Percentiles rank a stretch among this genome's conserved stretches.
Conservation (phyloP, 768 basidiomycete species). For the Termitomyces sp. region DNA sequence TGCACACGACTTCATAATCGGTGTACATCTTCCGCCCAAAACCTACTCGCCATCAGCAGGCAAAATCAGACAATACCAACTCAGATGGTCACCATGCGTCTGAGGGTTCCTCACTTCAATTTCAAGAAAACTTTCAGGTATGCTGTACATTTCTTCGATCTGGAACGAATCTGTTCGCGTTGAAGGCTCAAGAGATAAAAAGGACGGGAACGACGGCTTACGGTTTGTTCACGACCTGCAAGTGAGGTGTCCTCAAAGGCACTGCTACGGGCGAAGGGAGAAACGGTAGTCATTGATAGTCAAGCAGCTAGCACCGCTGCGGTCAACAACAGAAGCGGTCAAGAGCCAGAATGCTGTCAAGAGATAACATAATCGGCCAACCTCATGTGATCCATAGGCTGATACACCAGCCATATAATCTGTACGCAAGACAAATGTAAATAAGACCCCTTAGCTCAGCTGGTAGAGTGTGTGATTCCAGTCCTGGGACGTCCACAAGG, state of each 20-base stretch:
- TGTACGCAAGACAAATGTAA: too few relatives aligned
- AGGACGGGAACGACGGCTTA: constrained; percentile 23
- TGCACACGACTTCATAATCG: constrained; percentile 98
- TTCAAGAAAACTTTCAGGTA: constrained; percentile 95
- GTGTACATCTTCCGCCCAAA: constrained; percentile 99
- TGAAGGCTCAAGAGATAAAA: constrained; percentile 16
- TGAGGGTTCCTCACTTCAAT: constrained; percentile 97
- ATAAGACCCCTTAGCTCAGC: constrained; percentile 29
- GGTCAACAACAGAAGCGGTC: background rate
- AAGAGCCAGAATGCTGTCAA: background rate
- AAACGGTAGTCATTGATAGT: constrained; percentile 32
- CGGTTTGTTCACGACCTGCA: constrained; percentile 52
- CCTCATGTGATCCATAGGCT: background rate
- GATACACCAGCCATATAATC: too few relatives aligned
- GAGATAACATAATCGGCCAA: background rate
- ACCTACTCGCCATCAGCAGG: constrained; percentile 38
- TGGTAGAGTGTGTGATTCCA: constrained; percentile 35
- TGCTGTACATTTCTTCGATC: constrained; percentile 98
- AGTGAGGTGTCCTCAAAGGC: constrained; percentile 50
- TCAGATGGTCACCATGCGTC: constrained; percentile 68
- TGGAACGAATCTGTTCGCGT: constrained; percentile 30
- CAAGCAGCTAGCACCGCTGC: background rate
- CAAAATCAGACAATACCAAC: background rate
- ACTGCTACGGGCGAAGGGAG: constrained; percentile 58
- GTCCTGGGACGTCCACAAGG: constrained; percentile 32